Percentiles rank a stretch among this genome's conserved stretches.
These are phyloP conservation scores for Globisporangium splendens DNA, from an alignment of 352 stramenopile species.

Conservation along the genomic window DNA sequence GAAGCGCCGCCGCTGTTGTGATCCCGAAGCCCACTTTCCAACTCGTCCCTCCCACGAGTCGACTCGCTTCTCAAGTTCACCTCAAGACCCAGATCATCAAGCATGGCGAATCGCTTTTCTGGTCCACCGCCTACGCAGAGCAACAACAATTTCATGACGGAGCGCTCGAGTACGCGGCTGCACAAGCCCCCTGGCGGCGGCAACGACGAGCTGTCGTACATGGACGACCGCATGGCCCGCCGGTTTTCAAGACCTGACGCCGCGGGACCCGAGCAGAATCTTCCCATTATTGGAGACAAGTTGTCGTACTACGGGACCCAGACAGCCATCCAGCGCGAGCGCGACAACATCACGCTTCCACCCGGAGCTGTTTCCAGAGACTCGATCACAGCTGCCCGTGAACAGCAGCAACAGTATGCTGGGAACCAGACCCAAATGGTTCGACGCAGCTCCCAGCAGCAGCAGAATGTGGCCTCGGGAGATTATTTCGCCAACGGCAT, in stretches of 20 bases:
- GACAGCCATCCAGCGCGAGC: slow-evolving; percentile 29
- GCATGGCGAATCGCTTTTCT: slow-evolving; percentile 26
- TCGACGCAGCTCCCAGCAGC: slow-evolving; percentile 10
- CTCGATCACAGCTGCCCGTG: slow-evolving; percentile 16
- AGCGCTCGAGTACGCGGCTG: slow-evolving; percentile 40
- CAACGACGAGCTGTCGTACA: slow-evolving; percentile 32
- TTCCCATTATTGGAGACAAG: slow-evolving; percentile 25
- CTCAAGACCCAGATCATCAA: not conserved
- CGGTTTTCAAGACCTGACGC: slow-evolving; percentile 23
- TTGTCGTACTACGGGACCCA: slow-evolving; percentile 41
- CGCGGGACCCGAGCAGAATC: slow-evolving; percentile 30
- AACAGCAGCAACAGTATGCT: slow-evolving; percentile 16
- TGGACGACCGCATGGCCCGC: slow-evolving; percentile 52
- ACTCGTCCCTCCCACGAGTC: slow-evolving; percentile 2
- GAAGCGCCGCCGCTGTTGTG: not conserved
- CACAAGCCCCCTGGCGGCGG: slow-evolving; percentile 42
- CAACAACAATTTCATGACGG: slow-evolving; percentile 46
- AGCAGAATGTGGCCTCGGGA: slow-evolving; percentile 18
- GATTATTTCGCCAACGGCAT: slow-evolving; percentile 42
- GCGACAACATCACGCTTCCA: slow-evolving; percentile 35
- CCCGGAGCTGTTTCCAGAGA: slow-evolving; percentile 36
- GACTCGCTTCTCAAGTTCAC: not conserved
- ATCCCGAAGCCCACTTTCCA: slow-evolving; percentile 3
- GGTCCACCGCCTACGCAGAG: slow-evolving; percentile 20
- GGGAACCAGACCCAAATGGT: slow-evolving; percentile 4